These are phyloP conservation scores for Cicer chorassanicum DNA, from an alignment of 306 rosid genomes.

Conservation along the genomic window DNA sequence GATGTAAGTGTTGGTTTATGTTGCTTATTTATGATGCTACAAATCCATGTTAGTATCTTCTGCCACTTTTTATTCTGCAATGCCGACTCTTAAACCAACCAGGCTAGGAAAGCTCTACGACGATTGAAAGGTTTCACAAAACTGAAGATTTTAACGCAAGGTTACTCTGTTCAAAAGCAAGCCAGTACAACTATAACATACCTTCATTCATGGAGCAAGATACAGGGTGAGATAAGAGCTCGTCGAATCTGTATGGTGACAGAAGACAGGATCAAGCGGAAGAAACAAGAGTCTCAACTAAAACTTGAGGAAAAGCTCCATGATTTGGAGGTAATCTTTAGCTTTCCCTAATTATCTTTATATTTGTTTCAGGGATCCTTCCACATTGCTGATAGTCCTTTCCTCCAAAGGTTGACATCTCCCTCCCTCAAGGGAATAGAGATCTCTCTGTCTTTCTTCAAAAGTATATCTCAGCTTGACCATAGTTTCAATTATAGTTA, in stretches of 20 bases:
- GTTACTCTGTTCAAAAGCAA: slow-evolving; percentile 71
- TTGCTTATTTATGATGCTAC: neutral
- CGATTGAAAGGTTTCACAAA: slow-evolving; percentile 73
- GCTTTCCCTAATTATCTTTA: slow-evolving; percentile 12
- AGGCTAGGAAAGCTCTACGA: slow-evolving; percentile 86
- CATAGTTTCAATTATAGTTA: too few relatives aligned
- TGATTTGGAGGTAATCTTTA: slow-evolving; percentile 72
- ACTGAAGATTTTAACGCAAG: slow-evolving; percentile 62
- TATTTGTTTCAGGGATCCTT: neutral
- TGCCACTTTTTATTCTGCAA: slow-evolving; percentile 9
- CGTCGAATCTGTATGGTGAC: slow-evolving; percentile 93
- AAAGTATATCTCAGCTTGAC: too few relatives aligned
- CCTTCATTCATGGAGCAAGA: slow-evolving; percentile 91
- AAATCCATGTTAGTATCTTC: slow-evolving; percentile 5
- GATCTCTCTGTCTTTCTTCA: too few relatives aligned
- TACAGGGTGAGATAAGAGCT: slow-evolving; percentile 73
- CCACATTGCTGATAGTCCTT: too few relatives aligned
- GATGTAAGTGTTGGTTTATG: slow-evolving; percentile 15
- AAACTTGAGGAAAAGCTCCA: slow-evolving; percentile 96
- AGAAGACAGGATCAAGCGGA: slow-evolving; percentile 78
- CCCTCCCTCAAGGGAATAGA: too few relatives aligned
- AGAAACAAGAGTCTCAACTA: slow-evolving; percentile 81
- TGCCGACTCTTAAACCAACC: slow-evolving; percentile 39
- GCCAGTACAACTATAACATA: slow-evolving; percentile 65
- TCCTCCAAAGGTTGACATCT: too few relatives aligned